These are phyloP conservation scores for Umbellularia californica DNA, from an alignment of 164 flowering plant genomes.

Conservation along the genomic window DNA sequence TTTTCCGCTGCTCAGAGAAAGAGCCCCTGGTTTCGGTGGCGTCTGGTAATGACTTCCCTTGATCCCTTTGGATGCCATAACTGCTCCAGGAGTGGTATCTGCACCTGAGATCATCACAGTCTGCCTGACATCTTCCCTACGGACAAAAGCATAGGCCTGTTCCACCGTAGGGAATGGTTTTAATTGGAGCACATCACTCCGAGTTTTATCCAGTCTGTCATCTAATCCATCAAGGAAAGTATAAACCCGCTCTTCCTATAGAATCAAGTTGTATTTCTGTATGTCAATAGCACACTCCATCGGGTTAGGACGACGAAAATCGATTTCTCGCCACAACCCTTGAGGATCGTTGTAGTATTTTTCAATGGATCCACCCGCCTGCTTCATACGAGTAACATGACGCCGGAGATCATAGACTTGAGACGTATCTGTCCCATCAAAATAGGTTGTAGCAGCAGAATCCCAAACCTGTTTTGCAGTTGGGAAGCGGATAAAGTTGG, in stretches of 20 bases:
- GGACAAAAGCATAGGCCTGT: slow-evolving; percentile 5
- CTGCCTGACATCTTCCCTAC: slow-evolving; percentile 1
- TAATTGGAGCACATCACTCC: neutral
- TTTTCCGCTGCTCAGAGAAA: too few relatives aligned
- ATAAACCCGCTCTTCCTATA: neutral
- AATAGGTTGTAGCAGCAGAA: neutral
- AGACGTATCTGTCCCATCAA: too few relatives aligned
- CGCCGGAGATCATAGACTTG: too few relatives aligned
- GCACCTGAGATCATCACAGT: neutral
- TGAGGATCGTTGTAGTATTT: too few relatives aligned
- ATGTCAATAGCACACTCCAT: neutral
- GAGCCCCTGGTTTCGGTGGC: too few relatives aligned
- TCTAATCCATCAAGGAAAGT: neutral
- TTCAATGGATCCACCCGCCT: too few relatives aligned
- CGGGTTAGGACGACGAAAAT: neutral
- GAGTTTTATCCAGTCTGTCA: neutral
- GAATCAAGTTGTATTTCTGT: neutral
- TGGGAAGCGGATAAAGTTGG: neutral
- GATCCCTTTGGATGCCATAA: too few relatives aligned
- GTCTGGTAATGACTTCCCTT: too few relatives aligned
- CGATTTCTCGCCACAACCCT: too few relatives aligned
- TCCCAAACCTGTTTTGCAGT: neutral
- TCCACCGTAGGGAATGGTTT: neutral
- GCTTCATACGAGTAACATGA: too few relatives aligned
- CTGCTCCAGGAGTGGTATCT: neutral